Base-by-base conservation (phyloP, 2,329 filamentous ascomycete species). In the Stagonosporopsis cucurbitacearum region DNA sequence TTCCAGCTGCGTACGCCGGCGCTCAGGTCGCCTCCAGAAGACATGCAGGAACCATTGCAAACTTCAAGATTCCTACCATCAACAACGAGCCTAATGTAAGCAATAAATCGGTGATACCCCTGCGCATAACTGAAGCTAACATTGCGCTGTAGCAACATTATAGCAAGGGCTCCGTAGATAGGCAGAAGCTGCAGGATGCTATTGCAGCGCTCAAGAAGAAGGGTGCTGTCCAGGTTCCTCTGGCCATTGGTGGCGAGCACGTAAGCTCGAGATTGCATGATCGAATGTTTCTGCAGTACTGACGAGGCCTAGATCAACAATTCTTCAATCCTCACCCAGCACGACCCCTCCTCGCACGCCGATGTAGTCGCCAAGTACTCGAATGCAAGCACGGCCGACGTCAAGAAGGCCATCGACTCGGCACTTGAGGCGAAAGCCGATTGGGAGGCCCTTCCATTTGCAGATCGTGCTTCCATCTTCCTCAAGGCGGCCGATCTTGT, bases 31-130 rank as follows among this genome's bases (percentile, higher is more conserved):
- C 64, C 32, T 65, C 69, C 32, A 68, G 65, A 60, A 62, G 73
- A 63, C 65, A 68, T 50, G 67, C 73, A 59, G 78, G 87, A 54
- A 89, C 87, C 7, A 82, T 96, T 62, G 93, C 92, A 45, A 84
- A 86, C 58, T 98, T 97, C 84, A 94, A 91, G 81, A 85, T 93
- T 47, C 95, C 95, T 45, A 87, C 87, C 61, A 86, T 97, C 67
- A 81, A 86, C 73, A 99, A 99, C 75, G 95, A 99, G 80, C 92
- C 92, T n/a, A 99, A 97, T 75, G 93, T 96, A 78, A 76, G 91
- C 50, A 33, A 2, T 6, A 19, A 33, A 20, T 23, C n/a, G 0
- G 0, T 15, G 3, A 4, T 11, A 0, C n/a, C 1, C 36, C 0
- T 3, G 9, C 12, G 4, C 12, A 11, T 13, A 12, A n/a, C 33